These are phyloP conservation scores for Macrotyloma uniflorum DNA, from an alignment of 306 rosid species.

Conservation along the genomic window DNA sequence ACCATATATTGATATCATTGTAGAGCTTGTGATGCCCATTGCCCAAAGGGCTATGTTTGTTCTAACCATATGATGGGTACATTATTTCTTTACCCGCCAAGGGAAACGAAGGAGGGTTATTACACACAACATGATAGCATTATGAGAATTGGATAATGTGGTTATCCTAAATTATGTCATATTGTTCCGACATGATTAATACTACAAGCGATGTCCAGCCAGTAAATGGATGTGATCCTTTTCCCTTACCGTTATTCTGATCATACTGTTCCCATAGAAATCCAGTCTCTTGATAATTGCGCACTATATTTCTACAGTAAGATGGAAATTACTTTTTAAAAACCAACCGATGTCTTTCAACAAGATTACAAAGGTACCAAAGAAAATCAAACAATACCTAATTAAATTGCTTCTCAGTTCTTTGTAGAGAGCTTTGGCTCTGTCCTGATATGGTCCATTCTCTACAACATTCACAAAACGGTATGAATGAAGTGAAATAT, in stretches of 20 bases:
- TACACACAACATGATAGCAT: background rate
- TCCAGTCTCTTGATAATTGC: conserved; percentile 68
- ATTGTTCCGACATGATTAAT: conserved; percentile 80
- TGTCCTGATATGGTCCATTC: conserved; percentile 75
- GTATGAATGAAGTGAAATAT: background rate
- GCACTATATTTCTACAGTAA: conserved; percentile 58
- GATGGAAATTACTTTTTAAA: background rate
- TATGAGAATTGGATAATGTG: background rate
- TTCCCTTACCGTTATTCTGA: conserved; percentile 79
- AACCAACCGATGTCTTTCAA: background rate
- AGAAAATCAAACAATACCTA: conserved; percentile 52
- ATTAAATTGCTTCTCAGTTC: conserved; percentile 82
- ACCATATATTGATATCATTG: too few species aligned
- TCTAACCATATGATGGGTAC: background rate
- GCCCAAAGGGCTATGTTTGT: background rate
- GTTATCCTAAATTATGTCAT: conserved; percentile 49
- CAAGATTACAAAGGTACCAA: conserved; percentile 4
- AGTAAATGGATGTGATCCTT: conserved; percentile 83
- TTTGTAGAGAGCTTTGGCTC: conserved; percentile 63
- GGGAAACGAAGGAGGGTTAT: background rate
- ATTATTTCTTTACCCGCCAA: background rate
- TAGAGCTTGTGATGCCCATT: background rate
- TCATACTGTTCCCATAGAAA: conserved; percentile 92
- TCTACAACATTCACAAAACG: conserved; percentile 50
- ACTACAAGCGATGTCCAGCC: conserved; percentile 95